Percentiles rank a stretch among this genome's conserved stretches.
These are phyloP conservation scores for Lentinula aciculospora DNA, from an alignment of 768 basidiomycete species.

Conservation along the genomic window DNA sequence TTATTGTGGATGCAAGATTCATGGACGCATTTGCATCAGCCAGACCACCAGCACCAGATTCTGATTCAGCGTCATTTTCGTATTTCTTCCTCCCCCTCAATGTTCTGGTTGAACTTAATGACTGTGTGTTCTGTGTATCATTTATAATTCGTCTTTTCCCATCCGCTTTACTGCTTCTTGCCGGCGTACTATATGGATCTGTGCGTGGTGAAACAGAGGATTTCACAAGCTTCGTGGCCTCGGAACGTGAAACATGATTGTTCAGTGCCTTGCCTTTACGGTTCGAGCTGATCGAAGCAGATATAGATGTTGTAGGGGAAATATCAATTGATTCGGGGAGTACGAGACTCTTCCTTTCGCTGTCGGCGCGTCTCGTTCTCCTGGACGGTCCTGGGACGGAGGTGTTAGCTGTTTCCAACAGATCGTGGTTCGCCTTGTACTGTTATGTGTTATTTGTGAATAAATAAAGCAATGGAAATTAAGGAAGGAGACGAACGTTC, in stretches of 20 bases:
- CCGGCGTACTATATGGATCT: not conserved
- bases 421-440: slow-evolving; percentile 61
- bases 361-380: slow-evolving; percentile 54
- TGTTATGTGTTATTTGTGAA: slow-evolving; percentile 16
- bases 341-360: slow-evolving; percentile 44
- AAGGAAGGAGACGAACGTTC: slow-evolving; percentile 43
- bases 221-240: no score
- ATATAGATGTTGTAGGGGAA: slow-evolving; percentile 13
- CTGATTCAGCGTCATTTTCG: not conserved
- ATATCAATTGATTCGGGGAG: slow-evolving; percentile 20
- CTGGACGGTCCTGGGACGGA: slow-evolving; percentile 43
- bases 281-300: slow-evolving; percentile 16
- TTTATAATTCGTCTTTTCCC: slow-evolving; percentile 18
- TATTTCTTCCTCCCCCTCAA: not conserved
- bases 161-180: not conserved
- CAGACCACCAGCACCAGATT: no score
- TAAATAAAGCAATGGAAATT: not conserved
- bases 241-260: slow-evolving; percentile 22
- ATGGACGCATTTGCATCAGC: not conserved
- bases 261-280: slow-evolving; percentile 16
- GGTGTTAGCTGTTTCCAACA: slow-evolving; percentile 40
- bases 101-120: not conserved
- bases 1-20: slow-evolving; percentile 1
- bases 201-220: no score
- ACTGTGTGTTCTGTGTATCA: not conserved